Percentiles rank a stretch among this genome's conserved stretches.
phyloP scores from a whole-genome alignment of 176 grass and related monocot genomes.

The Musa troglodytarum region DNA sequence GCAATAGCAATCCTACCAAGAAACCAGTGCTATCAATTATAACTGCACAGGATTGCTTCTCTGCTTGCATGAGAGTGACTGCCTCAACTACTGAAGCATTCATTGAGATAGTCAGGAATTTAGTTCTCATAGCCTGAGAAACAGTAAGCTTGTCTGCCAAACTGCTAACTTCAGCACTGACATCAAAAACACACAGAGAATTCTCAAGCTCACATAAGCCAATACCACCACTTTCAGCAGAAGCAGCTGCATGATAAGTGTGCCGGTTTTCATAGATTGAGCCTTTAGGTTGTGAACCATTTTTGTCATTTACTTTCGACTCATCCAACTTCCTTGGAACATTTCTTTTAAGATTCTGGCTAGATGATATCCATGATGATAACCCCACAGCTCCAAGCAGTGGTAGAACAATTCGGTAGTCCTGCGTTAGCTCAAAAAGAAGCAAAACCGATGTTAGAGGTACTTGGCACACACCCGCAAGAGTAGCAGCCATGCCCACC shows the following conservation, averaged over 20 bases:
- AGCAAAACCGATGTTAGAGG: slow-evolving; percentile 85
- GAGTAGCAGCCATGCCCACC: slow-evolving; percentile 96
- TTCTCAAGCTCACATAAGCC: slow-evolving; percentile 71
- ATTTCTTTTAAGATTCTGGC: slow-evolving; percentile 51
- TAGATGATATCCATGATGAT: slow-evolving; percentile 85
- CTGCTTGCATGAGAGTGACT: slow-evolving; percentile 53
- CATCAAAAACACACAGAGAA: slow-evolving; percentile 62
- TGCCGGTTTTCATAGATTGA: slow-evolving; percentile 15
- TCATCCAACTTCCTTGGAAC: slow-evolving; percentile 23
- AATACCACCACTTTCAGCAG: slow-evolving; percentile 21
- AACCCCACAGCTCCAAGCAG: slow-evolving; percentile 89
- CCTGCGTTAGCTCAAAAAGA: slow-evolving; percentile 92
- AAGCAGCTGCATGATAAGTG: slow-evolving; percentile 6
- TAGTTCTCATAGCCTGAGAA: slow-evolving; percentile 69
- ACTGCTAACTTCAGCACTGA: slow-evolving; percentile 15
- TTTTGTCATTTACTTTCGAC: slow-evolving; percentile 17
- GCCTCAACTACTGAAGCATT: slow-evolving; percentile 43
- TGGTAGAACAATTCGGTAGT: slow-evolving; percentile 92
- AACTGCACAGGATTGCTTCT: slow-evolving; percentile 60
- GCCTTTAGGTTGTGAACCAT: slow-evolving; percentile 12
- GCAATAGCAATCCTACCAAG: slow-evolving; percentile 45
- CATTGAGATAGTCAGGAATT: slow-evolving; percentile 46
- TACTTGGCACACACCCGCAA: slow-evolving; percentile 88
- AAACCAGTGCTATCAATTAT: slow-evolving; percentile 33
- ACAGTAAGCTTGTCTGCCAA: slow-evolving; percentile 47